Conservation (phyloP, 2,329 filamentous ascomycete genomes). For the Xylaria digitata region DNA sequence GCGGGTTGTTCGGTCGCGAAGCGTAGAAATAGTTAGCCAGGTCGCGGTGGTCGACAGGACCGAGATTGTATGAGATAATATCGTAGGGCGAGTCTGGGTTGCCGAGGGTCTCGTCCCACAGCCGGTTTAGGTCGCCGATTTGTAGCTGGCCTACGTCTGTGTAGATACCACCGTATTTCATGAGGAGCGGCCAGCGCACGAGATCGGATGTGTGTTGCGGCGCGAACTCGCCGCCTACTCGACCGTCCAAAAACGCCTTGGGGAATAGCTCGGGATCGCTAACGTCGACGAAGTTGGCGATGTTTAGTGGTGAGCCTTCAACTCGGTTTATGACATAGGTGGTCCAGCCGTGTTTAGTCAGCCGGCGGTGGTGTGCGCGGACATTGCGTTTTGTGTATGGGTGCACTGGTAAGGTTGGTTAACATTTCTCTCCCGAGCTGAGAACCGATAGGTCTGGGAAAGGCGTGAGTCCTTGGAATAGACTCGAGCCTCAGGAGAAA, state of each 20-base stretch:
- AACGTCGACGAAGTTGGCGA: conserved; percentile 61
- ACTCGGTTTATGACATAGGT: conserved; percentile 63
- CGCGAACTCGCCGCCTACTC: conserved; percentile 61
- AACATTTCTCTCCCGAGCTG: background rate
- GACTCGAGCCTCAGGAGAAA: background rate
- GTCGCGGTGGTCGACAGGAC: conserved; percentile 49
- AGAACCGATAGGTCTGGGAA: background rate
- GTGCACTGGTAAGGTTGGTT: conserved; percentile 52
- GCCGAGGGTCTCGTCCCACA: conserved; percentile 63
- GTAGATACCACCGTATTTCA: conserved; percentile 68
- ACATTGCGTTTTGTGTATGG: conserved; percentile 64
- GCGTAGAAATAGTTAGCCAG: conserved; percentile 64
- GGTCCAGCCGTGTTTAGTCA: conserved; percentile 62
- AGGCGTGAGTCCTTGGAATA: background rate
- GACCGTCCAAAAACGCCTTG: conserved; percentile 60
- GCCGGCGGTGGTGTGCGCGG: conserved; percentile 64
- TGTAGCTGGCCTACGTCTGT: conserved; percentile 67
- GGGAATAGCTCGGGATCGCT: conserved; percentile 59
- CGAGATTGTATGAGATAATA: conserved; percentile 59
- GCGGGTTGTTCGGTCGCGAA: conserved; percentile 53
- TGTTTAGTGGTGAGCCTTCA: conserved; percentile 58
- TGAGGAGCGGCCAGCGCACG: conserved; percentile 66
- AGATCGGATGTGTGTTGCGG: conserved; percentile 68
- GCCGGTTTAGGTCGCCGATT: conserved; percentile 65
- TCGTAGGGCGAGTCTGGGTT: conserved; percentile 60